phyloP scores from a whole-genome alignment of 2,329 filamentous ascomycete genomes.

The Pseudogymnoascus pannorum region DNA sequence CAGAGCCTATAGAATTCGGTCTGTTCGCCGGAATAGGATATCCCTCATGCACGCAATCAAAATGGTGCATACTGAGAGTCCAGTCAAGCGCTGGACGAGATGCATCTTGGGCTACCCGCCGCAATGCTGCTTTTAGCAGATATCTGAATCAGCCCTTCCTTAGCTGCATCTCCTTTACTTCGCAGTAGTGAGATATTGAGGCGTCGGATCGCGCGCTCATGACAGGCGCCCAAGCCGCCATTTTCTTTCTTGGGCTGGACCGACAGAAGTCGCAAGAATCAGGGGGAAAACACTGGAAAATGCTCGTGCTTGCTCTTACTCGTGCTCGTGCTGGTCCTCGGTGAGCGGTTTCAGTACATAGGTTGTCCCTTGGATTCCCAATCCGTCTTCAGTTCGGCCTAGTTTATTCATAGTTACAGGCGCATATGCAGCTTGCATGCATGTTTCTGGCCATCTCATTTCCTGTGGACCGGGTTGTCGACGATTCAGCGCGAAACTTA shows the following conservation, averaged over 20 bases:
- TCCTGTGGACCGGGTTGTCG: slow-evolving; percentile 7
- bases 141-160: background rate
- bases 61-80: slow-evolving; percentile 1
- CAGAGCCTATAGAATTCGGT: background rate
- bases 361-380: background rate
- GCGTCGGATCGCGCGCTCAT: background rate
- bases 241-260: background rate
- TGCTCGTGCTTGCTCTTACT: background rate
- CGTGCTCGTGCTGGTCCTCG: background rate
- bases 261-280: background rate
- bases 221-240: slow-evolving; percentile 2
- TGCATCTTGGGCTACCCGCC: slow-evolving; percentile 4
- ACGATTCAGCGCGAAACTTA: slow-evolving; percentile 5
- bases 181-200: background rate
- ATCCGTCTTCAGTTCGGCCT: background rate
- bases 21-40: background rate
- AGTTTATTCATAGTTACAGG: slow-evolving; percentile 7
- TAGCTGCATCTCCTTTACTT: slow-evolving; percentile 2
- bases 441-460: slow-evolving; percentile 3
- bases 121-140: slow-evolving; percentile 8
- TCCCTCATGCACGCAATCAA: slow-evolving; percentile 9
- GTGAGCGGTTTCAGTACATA: slow-evolving; percentile 1
- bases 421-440: slow-evolving; percentile 7
- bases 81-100: slow-evolving; percentile 7
- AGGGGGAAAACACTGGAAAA: background rate